Percentiles rank a stretch among this genome's conserved stretches.
Evolutionary conservation across 2,329 filamentous ascomycete genomes (phyloP).

Genomic region (Emergomyces pasteurianus): DNA sequence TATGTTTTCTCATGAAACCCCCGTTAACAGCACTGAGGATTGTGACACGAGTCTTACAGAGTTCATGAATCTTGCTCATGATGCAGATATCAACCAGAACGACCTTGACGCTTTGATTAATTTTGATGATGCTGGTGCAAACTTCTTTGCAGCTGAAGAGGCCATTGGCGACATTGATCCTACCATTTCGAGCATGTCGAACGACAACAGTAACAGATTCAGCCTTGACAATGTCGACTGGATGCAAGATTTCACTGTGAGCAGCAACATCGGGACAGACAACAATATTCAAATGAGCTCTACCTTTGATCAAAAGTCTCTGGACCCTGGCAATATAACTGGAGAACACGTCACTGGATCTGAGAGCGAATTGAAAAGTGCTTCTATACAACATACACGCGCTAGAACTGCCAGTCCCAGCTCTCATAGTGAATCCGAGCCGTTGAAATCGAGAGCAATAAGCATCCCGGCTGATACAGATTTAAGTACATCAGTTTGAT

Average conservation of each 20-base stretch:
- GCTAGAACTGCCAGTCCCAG: neutral
- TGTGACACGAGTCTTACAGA: constrained; percentile 28
- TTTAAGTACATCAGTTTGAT: neutral
- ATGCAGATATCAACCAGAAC: constrained; percentile 33
- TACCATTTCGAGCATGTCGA: constrained; percentile 1
- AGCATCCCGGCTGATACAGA: neutral
- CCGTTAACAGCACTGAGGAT: neutral
- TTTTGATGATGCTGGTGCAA: constrained; percentile 30
- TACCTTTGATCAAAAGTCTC: neutral
- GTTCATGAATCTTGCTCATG: constrained; percentile 33
- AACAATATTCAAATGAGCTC: neutral
- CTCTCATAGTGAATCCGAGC: neutral
- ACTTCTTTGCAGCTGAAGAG: constrained; percentile 25
- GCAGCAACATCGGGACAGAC: neutral
- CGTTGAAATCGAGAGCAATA: neutral
- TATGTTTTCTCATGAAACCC: neutral
- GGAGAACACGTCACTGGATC: neutral
- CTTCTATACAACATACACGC: neutral
- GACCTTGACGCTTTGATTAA: constrained; percentile 37
- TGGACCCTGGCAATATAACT: neutral
- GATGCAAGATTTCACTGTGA: constrained; percentile 7
- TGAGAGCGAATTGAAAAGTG: neutral
- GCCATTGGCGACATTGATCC: constrained; percentile 7
- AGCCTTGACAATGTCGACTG: constrained; percentile 12
- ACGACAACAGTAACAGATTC: constrained; percentile 11